Base-by-base conservation (phyloP, 768 basidiomycete genomes). In the Dioszegia hungarica region DNA sequence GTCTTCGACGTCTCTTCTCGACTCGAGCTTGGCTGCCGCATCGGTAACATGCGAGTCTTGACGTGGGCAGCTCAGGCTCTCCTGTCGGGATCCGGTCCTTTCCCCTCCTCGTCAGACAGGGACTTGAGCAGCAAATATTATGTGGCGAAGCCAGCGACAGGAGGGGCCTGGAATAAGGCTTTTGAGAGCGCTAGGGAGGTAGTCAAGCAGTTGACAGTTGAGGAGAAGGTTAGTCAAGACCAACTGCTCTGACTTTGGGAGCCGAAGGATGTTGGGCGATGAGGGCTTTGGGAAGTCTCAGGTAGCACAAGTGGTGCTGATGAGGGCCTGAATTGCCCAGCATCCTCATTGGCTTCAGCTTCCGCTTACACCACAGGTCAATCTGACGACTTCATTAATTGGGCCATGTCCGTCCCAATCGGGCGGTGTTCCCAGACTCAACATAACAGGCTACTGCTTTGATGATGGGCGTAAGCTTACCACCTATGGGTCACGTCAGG, bases 391-490 rank as follows among this genome's bases (percentile, higher is more conserved):
- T 15, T 63, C 70, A 8, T 34, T 60, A 1, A 28, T 43, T n/a
- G 73, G 73, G 10, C 67, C 69, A 25, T 75, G 73, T 56, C 69
- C 64, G 29, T 67, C 71, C 36, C 68, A 70, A 41, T 67, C 67
- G 3, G 69, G 67, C 15, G 69, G 71, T 37, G 69, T 75, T 14
- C 64, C 68, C 0, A 54, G 73, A 39, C 58, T 75, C 11, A 58
- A 57, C 33, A 71, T 75, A 14, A 62, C 65, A 1, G 67, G 70
- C 15, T 27, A 67, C 47, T 72, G 70, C 57, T 72, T 66, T 56
- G 63, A 67, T 39, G 70, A 72, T 41, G 70, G 70, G 5, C 70
- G 67, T 72, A 33, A 56, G 70, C 54, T n/a, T 46, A 20, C 28
- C n/a, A n/a, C n/a, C n/a, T n/a, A n/a, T n/a, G n/a, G n/a, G n/a